Evolutionary conservation across 176 grass and related monocot genomes (phyloP).

Genomic region (Zea luxurians): DNA sequence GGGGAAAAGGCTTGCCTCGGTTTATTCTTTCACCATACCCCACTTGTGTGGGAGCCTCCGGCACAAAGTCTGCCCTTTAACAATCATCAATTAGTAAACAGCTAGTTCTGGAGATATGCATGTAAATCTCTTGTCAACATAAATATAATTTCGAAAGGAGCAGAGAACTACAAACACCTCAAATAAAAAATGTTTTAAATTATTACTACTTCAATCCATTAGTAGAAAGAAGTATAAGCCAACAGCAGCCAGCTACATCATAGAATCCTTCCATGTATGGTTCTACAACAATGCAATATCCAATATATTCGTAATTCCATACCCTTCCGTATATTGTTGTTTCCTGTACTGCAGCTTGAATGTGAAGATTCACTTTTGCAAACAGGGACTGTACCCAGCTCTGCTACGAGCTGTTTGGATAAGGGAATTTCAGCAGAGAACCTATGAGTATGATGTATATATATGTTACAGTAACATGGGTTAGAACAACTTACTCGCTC

Average conservation of each 20-base stretch:
- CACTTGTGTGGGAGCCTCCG: too few relatives aligned
- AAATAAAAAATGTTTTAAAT: conserved; percentile 17
- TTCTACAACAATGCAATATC: conserved; percentile 22
- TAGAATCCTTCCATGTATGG: conserved; percentile 17
- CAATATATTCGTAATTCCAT: conserved; percentile 12
- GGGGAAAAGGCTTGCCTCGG: too few relatives aligned
- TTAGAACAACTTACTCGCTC: conserved; percentile 47
- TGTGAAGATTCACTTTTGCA: conserved; percentile 45
- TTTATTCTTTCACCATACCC: too few relatives aligned
- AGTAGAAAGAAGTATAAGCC: conserved; percentile 4
- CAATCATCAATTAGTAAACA: not conserved
- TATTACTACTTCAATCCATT: not conserved
- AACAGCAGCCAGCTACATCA: not conserved
- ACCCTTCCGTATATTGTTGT: conserved; percentile 39
- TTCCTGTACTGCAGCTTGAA: conserved; percentile 37
- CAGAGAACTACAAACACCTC: not conserved
- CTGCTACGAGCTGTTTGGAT: conserved; percentile 60
- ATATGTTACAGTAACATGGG: not conserved
- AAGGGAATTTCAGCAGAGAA: not conserved
- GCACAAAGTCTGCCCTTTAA: not conserved
- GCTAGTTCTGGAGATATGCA: not conserved
- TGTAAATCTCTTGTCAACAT: not conserved
- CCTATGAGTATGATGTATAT: not conserved
- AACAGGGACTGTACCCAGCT: conserved; percentile 57
- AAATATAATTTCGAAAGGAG: not conserved